Base-by-base conservation (phyloP, 495 filamentous ascomycete genomes). In the Umbilicaria muhlenbergii region DNA sequence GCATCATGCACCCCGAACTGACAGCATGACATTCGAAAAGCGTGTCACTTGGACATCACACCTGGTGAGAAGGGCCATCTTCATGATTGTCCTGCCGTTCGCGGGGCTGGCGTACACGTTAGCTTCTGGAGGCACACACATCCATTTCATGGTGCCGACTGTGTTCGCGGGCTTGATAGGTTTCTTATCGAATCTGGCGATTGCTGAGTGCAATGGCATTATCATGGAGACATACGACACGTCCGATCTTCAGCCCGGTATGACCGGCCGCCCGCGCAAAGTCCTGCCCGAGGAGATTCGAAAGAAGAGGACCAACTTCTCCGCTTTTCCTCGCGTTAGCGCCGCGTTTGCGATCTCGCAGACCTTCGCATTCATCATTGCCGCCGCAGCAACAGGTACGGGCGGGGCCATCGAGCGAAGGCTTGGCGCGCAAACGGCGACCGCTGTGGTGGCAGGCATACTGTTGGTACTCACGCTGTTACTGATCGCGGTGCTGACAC, bases 161-260 rank as follows among this genome's bases (percentile, higher is more conserved):
- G 40, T 80, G 24, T 74, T 86, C 46, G 80, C 79, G 12, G 75
- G 71, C 3, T 48, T 76, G 17, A 71, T 85, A 14, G 78, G 77
- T 11, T 80, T 81, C 47, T 64, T 82, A 12, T 78, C 75, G 3
- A 77, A 75, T 34, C 70, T 87, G 17, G 81, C 78, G 24, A 77
- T 86, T 35, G 73, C 81, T 10, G 83, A 87, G 58, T 84, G 80
- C 57, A 69, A 79, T 46, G 77, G 81, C 4, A 62, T 87, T 40
- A 68, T 87, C 59, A 86, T 85, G 83, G 82, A 87, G 52, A 77
- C 77, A 15, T 86, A 74, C 54, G 82, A 87, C 56, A 80, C 77
- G 5, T 83, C 78, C 16, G 83, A 86, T 51, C 67, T 84, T 1
- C 77, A 81, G 54, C 60, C 71, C 16, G 64, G 69, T 19, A 74